A percentile compares a stretch with the other conserved stretches of the same genome.
phyloP scores from a whole-genome alignment of 2,329 filamentous ascomycete genomes.

The Pestalotiopsis sp. region DNA sequence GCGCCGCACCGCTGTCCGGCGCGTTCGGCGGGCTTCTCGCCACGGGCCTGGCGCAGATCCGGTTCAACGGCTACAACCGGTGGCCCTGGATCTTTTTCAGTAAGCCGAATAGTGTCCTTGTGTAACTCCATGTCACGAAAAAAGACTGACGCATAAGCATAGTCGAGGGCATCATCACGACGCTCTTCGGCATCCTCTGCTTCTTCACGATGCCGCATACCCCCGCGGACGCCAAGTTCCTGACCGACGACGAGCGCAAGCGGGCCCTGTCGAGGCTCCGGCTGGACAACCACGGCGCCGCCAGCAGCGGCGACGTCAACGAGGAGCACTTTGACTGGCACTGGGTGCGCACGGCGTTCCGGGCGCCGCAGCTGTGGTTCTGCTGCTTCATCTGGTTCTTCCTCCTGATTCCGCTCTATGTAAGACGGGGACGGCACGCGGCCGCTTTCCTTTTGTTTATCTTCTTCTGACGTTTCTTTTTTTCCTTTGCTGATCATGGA shows the following conservation, averaged over 20 bases:
- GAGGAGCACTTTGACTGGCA: conserved; percentile 12
- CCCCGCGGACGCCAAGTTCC: conserved; percentile 74
- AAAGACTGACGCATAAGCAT: conserved; percentile 36
- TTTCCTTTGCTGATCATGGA: neutral
- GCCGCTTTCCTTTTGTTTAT: neutral
- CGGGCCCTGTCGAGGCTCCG: neutral
- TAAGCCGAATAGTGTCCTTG: conserved; percentile 26
- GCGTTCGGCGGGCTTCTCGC: conserved; percentile 33
- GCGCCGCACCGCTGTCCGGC: conserved; percentile 25
- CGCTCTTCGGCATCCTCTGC: conserved; percentile 64
- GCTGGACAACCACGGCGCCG: conserved; percentile 7
- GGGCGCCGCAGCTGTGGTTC: conserved; percentile 10
- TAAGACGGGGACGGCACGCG: neutral
- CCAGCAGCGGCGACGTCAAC: conserved; percentile 2
- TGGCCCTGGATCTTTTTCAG: conserved; percentile 52
- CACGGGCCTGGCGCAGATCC: conserved; percentile 42
- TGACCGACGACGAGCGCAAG: conserved; percentile 48
- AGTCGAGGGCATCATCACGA: conserved; percentile 70
- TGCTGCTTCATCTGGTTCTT: conserved; percentile 12
- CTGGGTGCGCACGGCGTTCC: conserved; percentile 12
- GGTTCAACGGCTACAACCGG: conserved; percentile 26
- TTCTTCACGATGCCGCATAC: conserved; percentile 86
- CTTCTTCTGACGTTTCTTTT: neutral
- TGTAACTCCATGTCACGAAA: neutral
- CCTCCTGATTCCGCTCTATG: conserved; percentile 9